Conservation (phyloP, 495 filamentous ascomycete species). For the Saxophila tyrrhenica region DNA sequence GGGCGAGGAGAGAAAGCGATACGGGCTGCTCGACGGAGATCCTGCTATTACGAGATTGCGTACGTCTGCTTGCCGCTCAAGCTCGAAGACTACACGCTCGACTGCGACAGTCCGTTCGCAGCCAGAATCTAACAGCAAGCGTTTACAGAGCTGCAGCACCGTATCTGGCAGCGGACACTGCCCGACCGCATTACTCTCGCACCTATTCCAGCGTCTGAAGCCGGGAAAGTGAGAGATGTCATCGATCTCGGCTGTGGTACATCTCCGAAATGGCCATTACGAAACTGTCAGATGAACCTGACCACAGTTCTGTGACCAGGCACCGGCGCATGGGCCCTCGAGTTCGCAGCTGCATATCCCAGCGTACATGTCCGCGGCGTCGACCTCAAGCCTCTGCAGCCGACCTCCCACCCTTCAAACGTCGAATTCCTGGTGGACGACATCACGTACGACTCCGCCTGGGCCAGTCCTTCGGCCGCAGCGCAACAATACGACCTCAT, state of each 20-base stretch:
- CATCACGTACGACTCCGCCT: conserved; percentile 15
- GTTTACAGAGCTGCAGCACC: background rate
- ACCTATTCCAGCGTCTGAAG: background rate
- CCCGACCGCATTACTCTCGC: background rate
- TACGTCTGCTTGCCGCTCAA: background rate
- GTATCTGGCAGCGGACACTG: background rate
- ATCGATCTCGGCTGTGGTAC: background rate
- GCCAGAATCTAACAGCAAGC: too few species aligned
- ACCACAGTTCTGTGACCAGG: conserved; percentile 4
- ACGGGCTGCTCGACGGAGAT: background rate
- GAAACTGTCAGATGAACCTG: background rate
- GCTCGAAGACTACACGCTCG: too few species aligned
- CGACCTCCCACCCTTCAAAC: conserved; percentile 33
- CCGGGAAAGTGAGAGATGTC: background rate
- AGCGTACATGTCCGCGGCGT: conserved; percentile 31
- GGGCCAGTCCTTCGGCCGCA: conserved; percentile 33
- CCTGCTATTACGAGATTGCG: background rate
- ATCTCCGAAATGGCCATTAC: background rate
- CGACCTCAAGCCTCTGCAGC: conserved; percentile 37
- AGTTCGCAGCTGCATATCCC: conserved; percentile 22
- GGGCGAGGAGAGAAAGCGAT: background rate
- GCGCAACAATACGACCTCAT: conserved; percentile 20
- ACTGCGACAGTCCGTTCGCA: too few species aligned
- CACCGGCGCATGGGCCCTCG: background rate
- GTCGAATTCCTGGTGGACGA: conserved; percentile 40